Conservation (phyloP, 140 eudicot genomes). For the Stevia rebaudiana region DNA sequence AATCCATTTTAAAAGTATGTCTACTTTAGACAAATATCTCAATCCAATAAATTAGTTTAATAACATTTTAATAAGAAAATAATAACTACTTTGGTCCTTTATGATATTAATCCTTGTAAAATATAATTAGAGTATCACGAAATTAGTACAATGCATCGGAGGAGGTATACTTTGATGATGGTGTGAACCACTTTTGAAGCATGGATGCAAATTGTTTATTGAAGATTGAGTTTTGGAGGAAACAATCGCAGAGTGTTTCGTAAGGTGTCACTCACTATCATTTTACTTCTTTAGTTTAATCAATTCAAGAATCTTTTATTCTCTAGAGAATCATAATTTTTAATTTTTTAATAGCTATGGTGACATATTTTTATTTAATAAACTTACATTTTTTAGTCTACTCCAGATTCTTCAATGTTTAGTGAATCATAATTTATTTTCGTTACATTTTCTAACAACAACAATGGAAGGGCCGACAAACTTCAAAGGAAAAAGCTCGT, state of each 20-base stretch:
- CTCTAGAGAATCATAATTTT: neutral
- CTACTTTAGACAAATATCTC: too few relatives aligned
- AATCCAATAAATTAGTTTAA: too few relatives aligned
- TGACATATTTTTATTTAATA: too few relatives aligned
- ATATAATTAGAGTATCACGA: constrained; percentile 4
- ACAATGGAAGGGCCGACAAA: too few relatives aligned
- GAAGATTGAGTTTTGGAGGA: constrained; percentile 27
- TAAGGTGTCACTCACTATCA: constrained; percentile 26
- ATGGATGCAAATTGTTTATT: constrained; percentile 24
- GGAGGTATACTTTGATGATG: constrained; percentile 9
- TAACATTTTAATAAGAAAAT: too few relatives aligned
- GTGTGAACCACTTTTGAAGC: constrained; percentile 36
- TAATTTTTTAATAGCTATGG: neutral
- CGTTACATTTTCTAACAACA: too few relatives aligned
- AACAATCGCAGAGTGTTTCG: constrained; percentile 24
- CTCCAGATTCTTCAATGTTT: too few relatives aligned
- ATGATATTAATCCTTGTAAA: neutral
- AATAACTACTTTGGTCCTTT: neutral
- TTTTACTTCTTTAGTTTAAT: neutral
- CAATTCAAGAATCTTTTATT: constrained; percentile 7
- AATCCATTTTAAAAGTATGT: neutral
- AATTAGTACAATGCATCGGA: constrained; percentile 11
- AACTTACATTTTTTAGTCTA: too few relatives aligned
- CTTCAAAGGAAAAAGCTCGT: too few relatives aligned
- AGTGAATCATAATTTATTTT: too few relatives aligned